These are phyloP conservation scores for Vinca major DNA, from an alignment of 305 asterid species.

Conservation along the genomic window DNA sequence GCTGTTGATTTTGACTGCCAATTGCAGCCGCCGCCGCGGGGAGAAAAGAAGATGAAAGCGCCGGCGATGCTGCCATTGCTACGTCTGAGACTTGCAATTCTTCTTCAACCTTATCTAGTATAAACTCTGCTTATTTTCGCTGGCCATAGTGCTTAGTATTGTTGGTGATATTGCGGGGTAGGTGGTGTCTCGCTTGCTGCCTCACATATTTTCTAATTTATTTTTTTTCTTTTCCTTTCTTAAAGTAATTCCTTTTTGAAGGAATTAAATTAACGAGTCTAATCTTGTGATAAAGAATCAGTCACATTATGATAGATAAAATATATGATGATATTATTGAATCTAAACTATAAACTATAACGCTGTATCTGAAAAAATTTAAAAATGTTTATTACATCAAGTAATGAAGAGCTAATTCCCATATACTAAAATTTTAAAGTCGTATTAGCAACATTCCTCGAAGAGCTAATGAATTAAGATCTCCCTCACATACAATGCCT, in stretches of 20 bases:
- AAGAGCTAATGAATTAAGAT: too few relatives aligned
- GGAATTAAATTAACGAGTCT: too few relatives aligned
- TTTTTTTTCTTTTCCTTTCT: neutral
- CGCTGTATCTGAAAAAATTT: too few relatives aligned
- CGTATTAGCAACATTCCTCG: too few relatives aligned
- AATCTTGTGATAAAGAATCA: too few relatives aligned
- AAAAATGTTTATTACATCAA: too few relatives aligned
- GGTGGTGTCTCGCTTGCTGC: constrained; percentile 2
- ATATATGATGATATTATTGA: too few relatives aligned
- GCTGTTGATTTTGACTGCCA: constrained; percentile 1
- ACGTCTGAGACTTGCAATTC: neutral
- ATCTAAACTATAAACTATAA: too few relatives aligned
- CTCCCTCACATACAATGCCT: too few relatives aligned
- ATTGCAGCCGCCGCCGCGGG: constrained; percentile 18
- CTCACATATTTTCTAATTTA: neutral
- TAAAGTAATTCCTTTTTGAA: neutral
- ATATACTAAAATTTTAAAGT: too few relatives aligned
- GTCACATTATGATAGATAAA: too few relatives aligned
- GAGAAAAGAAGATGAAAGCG: constrained; percentile 42
- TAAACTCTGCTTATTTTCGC: neutral
- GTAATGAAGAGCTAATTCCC: too few relatives aligned
- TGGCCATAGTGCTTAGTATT: neutral
- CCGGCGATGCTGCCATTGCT: constrained; percentile 24
- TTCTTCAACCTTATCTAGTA: constrained; percentile 12
- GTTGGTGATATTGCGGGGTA: neutral